These are phyloP conservation scores for Incumbomyces lentus DNA, from an alignment of 2,329 filamentous ascomycete species.

Conservation along the genomic window DNA sequence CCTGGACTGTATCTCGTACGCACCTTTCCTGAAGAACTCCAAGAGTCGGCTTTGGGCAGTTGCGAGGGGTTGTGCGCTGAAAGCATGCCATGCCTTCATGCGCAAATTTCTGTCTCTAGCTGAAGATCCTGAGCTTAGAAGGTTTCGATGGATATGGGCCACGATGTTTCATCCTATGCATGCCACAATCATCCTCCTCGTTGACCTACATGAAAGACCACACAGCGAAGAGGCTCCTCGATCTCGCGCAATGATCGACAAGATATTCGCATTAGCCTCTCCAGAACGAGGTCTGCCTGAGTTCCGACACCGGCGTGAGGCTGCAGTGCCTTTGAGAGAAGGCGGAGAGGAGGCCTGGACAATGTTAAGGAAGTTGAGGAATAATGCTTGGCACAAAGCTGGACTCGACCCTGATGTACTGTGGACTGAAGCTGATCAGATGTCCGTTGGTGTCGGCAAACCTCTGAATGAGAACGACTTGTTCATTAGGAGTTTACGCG, in stretches of 20 bases:
- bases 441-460: constrained; percentile 26
- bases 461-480: constrained; percentile 16
- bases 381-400: constrained; percentile 39
- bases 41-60: constrained; percentile 38
- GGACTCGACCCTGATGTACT: constrained; percentile 36
- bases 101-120: constrained; percentile 39
- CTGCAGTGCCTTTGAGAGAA: constrained; percentile 35
- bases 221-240: constrained; percentile 34
- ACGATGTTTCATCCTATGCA: constrained; percentile 37
- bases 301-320: constrained; percentile 34
- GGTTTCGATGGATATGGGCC: constrained; percentile 41
- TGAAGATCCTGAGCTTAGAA: constrained; percentile 37
- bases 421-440: constrained; percentile 38
- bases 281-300: constrained; percentile 37
- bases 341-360: constrained; percentile 40
- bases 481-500: constrained; percentile 18
- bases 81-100: constrained; percentile 39
- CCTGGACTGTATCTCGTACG: constrained; percentile 35
- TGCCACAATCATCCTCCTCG: constrained; percentile 38
- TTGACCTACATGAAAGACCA: constrained; percentile 39
- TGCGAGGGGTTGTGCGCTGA: constrained; percentile 37
- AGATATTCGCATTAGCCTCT: constrained; percentile 35
- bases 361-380: constrained; percentile 37
- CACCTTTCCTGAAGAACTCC: constrained; percentile 39
- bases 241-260: constrained; percentile 37